Evolutionary conservation across 106 monocot genomes (phyloP).

Genomic region (Gastrodia elata): DNA sequence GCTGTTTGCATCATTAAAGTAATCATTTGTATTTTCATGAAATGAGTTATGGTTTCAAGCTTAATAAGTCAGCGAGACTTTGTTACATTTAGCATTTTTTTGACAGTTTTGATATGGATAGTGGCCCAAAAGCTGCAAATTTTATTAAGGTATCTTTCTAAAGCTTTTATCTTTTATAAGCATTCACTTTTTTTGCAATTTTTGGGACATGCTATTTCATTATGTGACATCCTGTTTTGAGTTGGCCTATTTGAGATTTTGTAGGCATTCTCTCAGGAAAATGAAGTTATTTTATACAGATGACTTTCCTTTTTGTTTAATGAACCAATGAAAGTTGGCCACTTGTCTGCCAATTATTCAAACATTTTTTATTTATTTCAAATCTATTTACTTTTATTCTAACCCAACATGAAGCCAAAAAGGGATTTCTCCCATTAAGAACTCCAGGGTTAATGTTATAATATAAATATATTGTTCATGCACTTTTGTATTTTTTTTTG

Average conservation of each 20-base stretch:
- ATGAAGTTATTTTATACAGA: no score
- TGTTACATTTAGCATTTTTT: background rate
- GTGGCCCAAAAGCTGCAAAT: conserved; percentile 77
- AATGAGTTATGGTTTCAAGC: background rate
- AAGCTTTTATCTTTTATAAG: conserved; percentile 5
- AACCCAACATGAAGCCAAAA: no score
- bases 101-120: conserved; percentile 81
- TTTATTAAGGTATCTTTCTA: conserved; percentile 69
- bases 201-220: background rate
- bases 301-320: no score
- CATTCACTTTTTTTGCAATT: background rate
- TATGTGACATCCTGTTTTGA: background rate
- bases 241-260: background rate
- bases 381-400: no score
- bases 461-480: no score
- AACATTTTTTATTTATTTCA: no score
- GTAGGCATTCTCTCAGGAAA: no score
- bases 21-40: background rate
- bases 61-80: background rate
- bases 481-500: no score
- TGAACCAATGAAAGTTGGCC: no score
- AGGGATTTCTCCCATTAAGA: no score
- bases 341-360: no score
- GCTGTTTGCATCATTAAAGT: background rate
- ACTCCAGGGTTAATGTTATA: no score